These are phyloP conservation scores for Aphanomyces astaci DNA, from an alignment of 352 stramenopile species.

Conservation along the genomic window DNA sequence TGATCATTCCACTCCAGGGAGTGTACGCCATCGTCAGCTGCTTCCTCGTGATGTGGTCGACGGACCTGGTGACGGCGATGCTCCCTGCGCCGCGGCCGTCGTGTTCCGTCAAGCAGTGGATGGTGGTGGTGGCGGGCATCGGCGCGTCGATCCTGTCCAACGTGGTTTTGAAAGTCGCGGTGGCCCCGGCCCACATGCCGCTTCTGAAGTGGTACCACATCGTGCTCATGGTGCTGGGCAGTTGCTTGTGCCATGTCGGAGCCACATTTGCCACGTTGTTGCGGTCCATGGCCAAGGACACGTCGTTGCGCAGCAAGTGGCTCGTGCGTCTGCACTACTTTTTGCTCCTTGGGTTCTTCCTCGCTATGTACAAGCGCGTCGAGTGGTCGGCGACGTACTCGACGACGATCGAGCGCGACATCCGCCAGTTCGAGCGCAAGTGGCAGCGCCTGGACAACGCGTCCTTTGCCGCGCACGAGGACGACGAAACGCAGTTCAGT, in stretches of 20 bases:
- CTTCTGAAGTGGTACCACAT: constrained; percentile 10
- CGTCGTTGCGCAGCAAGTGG: neutral
- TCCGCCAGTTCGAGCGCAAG: neutral
- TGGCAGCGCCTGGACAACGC: constrained; percentile 21
- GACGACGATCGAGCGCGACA: neutral
- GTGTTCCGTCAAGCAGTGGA: neutral
- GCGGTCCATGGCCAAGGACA: neutral
- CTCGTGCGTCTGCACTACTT: constrained; percentile 17
- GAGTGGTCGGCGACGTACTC: constrained; percentile 6
- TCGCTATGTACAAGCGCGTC: constrained; percentile 6
- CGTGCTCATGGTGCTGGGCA: neutral
- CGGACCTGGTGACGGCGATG: constrained; percentile 2
- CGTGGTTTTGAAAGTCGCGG: neutral
- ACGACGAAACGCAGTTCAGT: neutral
- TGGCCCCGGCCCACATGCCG: neutral
- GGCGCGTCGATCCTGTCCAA: neutral
- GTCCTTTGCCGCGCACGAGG: constrained; percentile 1
- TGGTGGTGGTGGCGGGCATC: neutral
- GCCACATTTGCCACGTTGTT: constrained; percentile 1
- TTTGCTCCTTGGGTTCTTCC: constrained; percentile 13
- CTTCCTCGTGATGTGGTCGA: constrained; percentile 17
- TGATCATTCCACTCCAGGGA: neutral
- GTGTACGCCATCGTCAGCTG: constrained; percentile 3
- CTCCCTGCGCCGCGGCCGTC: neutral
- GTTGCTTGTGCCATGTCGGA: constrained; percentile 17